A percentile compares a stretch with the other conserved stretches of the same genome.
phyloP scores from a whole-genome alignment of 208 protist genomes.

The Entamoeba histolytica region DNA sequence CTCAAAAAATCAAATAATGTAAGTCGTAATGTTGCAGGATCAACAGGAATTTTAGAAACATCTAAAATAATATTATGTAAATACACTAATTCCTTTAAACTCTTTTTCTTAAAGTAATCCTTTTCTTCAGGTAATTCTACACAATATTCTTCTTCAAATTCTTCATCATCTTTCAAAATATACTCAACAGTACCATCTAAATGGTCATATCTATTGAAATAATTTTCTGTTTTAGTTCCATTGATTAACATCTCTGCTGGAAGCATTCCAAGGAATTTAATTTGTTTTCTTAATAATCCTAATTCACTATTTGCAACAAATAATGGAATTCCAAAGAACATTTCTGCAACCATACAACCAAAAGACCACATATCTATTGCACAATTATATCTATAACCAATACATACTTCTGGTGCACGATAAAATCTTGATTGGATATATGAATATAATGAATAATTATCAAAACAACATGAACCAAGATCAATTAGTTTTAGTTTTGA shows the following conservation, averaged over 20 bases:
- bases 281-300: neutral
- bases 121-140: neutral
- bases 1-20: neutral
- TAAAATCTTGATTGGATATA: constrained; percentile 78
- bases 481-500: neutral
- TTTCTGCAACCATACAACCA: constrained; percentile 84
- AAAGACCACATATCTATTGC: constrained; percentile 92
- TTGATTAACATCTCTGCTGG: neutral
- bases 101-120: neutral
- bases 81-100: neutral
- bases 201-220: neutral
- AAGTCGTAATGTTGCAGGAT: neutral
- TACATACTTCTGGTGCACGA: constrained; percentile 59
- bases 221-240: neutral
- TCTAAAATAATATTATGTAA: neutral
- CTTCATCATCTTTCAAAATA: neutral
- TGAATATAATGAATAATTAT: constrained; percentile 50
- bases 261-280: neutral
- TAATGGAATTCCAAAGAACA: constrained; percentile 55
- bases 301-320: constrained; percentile 40
- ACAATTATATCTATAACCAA: constrained; percentile 45
- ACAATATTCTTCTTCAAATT: neutral
- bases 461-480: constrained; percentile 34
- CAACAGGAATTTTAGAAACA: neutral
- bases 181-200: neutral